Evolutionary conservation across 1,284 basidiomycete genomes (phyloP).

Genomic region (Wolfiporia cocos): DNA sequence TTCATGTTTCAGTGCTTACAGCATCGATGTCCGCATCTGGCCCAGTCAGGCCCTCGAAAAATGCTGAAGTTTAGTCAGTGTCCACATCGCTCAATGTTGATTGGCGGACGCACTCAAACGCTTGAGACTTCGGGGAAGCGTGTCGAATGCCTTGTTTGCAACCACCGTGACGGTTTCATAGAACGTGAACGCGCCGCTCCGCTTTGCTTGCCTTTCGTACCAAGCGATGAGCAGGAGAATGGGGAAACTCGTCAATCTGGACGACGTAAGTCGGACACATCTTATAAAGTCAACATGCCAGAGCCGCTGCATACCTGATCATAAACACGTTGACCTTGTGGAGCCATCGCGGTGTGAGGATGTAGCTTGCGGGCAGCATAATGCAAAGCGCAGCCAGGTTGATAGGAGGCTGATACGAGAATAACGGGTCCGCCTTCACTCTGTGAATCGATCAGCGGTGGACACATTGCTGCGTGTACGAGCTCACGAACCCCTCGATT

Average conservation of each 20-base stretch:
- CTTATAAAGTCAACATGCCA: constrained; percentile 8
- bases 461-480: background rate
- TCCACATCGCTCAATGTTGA: no score
- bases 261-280: no score
- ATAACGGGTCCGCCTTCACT: constrained; percentile 84
- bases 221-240: constrained; percentile 77
- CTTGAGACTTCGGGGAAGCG: constrained; percentile 64
- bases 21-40: constrained; percentile 70
- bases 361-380: constrained; percentile 79
- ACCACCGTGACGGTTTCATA: constrained; percentile 66
- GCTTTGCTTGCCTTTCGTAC: constrained; percentile 79
- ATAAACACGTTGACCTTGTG: constrained; percentile 89
- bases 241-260: constrained; percentile 80
- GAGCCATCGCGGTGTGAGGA: constrained; percentile 76
- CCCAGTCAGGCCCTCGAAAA: constrained; percentile 77
- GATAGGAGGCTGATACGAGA: constrained; percentile 90
- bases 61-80: constrained; percentile 14
- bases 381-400: constrained; percentile 79
- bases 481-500: constrained; percentile 71
- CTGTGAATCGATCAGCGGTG: constrained; percentile 27
- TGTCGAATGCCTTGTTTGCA: constrained; percentile 65
- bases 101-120: constrained; percentile 52
- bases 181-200: constrained; percentile 53
- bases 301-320: constrained; percentile 48
- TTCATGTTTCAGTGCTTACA: constrained; percentile 33